Conservation (phyloP, 208 protist species). For the Wallacemonas sp. region DNA sequence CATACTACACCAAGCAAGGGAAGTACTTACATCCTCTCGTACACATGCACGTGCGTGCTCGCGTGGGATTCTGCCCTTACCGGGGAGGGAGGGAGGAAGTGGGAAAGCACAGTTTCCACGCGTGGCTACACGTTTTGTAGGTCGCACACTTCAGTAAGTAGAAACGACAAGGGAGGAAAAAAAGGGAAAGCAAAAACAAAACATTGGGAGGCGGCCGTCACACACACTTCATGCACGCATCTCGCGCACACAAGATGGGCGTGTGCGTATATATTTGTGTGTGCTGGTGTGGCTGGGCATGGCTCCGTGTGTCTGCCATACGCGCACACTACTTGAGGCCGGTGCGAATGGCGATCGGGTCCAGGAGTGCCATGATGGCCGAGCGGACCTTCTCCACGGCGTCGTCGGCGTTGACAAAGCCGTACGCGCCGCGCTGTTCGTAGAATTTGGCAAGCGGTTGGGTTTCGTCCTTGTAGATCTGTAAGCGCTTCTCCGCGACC, state of each 20-base stretch:
- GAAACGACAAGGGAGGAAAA: neutral
- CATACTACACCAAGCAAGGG: neutral
- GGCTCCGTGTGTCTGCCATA: too few species aligned
- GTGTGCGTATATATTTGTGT: too few species aligned
- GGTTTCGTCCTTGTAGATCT: conserved; percentile 86
- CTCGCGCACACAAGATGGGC: too few species aligned
- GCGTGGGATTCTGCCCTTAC: neutral
- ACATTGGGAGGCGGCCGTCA: neutral
- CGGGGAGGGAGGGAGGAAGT: neutral
- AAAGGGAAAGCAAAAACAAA: neutral
- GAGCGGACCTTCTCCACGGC: conserved; percentile 66
- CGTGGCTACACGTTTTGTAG: neutral
- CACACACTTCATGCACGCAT: too few species aligned
- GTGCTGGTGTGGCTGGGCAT: too few species aligned
- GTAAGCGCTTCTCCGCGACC: conserved; percentile 84
- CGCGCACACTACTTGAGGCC: conserved; percentile 46
- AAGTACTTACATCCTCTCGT: too few species aligned
- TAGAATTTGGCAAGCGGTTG: conserved; percentile 89
- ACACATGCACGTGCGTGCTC: neutral
- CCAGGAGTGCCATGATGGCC: conserved; percentile 52
- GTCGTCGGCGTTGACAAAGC: conserved; percentile 71
- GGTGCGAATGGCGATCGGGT: conserved; percentile 64
- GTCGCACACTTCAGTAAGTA: too few species aligned
- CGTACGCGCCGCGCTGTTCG: conserved; percentile 52
- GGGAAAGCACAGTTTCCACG: neutral